Percentiles rank a stretch among this genome's conserved stretches.
Evolutionary conservation across 306 rosid genomes (phyloP).

Genomic region (Quercus parvula): DNA sequence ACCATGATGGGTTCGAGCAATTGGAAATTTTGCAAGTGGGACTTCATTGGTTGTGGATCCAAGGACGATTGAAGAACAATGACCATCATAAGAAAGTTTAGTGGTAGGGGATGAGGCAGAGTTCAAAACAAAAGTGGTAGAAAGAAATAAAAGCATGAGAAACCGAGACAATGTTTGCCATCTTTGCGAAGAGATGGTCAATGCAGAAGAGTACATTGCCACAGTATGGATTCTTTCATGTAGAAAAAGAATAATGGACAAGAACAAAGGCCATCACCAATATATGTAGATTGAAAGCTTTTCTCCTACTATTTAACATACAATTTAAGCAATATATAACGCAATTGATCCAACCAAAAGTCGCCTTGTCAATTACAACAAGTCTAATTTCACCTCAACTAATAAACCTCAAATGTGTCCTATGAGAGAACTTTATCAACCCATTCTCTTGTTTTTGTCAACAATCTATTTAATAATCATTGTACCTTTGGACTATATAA

Average conservation of each 20-base stretch:
- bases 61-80: conserved; percentile 39
- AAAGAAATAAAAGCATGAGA: conserved; percentile 16
- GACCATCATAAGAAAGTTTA: conserved; percentile 25
- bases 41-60: background rate
- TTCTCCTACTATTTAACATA: too few species aligned
- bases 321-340: too few species aligned
- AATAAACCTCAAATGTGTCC: too few species aligned
- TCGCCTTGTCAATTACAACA: too few species aligned
- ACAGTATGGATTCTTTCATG: background rate
- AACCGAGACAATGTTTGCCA: conserved; percentile 22
- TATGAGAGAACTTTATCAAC: too few species aligned
- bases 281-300: too few species aligned
- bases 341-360: too few species aligned
- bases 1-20: conserved; percentile 12
- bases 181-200: background rate
- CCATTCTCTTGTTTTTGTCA: too few species aligned
- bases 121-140: conserved; percentile 10
- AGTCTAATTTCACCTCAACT: too few species aligned
- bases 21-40: background rate
- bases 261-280: too few species aligned
- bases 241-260: background rate
- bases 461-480: too few species aligned
- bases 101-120: conserved; percentile 22
- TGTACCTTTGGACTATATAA: too few species aligned
- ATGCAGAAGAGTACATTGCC: background rate